Evolutionary conservation across 164 flowering plant species (phyloP), one percentile per base, ranked within the genome.

Genomic region (Platanus orientalis): DNA sequence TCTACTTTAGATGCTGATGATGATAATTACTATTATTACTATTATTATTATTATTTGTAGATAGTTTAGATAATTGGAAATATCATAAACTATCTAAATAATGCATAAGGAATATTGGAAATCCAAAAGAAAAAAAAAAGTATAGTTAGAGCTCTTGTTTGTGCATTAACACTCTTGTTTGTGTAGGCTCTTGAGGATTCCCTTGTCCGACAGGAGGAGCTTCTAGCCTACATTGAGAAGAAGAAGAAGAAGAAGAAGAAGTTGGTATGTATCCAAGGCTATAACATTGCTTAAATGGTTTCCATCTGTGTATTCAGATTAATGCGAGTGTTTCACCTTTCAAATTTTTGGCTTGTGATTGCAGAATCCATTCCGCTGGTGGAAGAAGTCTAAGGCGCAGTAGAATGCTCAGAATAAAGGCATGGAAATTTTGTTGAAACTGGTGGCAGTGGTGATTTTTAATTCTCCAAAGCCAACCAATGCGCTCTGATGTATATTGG

Each of bases 181-280:
- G 24, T 75, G 72, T 80, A 92, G 98, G 81, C 86, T 67, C 80
- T 89, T 39, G 85, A 89, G 57, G 87, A 82, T 7, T 62, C 87
- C n/a, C 65, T 81, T 48, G 68, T 34, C 2, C 61, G 56, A 64
- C 92, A 89, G 64, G 79, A 73, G 25, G 87, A 89, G 66, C 83
- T 88, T 48, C 20, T 81, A 24, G 88, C 82, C 25, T 86, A 79
- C 70, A 23, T 92, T 25, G 98, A 89, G 14, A 86, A 86, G 81
- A 92, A 81, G 70, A 88, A 84, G 83, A 92, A 85, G 77, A 90
- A 79, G 79, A 86, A 79, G 85, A 82, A 26, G 14, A 34, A 68
- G 74, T 53, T 68, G 70, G 80, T 82, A 67, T 23, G 73, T 60
- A 54, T 45, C 34, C 59, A 68, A 61, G 17, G 26, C 16, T 10